phyloP scores from a whole-genome alignment of 2,329 filamentous ascomycete genomes.

The Dendrostoma leiphaemia region DNA sequence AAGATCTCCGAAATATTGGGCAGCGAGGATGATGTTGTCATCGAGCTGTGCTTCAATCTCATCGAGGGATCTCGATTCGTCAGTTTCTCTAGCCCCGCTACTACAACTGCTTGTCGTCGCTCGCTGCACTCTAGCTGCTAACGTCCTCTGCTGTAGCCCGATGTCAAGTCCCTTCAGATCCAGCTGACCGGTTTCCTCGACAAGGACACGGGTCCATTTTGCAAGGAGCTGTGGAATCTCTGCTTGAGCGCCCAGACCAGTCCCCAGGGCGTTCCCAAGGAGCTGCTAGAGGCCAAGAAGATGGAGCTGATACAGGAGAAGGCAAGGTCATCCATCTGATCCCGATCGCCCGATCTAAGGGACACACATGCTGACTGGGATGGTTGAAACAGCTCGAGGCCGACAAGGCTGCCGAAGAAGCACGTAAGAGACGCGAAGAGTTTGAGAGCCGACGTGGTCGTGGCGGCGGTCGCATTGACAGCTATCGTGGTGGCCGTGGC shows the following conservation, averaged over 20 bases:
- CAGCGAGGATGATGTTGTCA: constrained; percentile 94
- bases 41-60: constrained; percentile 73
- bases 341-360: neutral
- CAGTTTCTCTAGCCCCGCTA: too few relatives aligned
- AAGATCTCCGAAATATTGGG: constrained; percentile 84
- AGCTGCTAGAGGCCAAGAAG: constrained; percentile 95
- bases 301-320: constrained; percentile 92
- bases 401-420: constrained; percentile 76
- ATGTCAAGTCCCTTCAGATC: constrained; percentile 94
- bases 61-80: constrained; percentile 76
- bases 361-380: constrained; percentile 6
- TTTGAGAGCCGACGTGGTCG: constrained; percentile 61
- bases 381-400: constrained; percentile 64
- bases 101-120: too few relatives aligned
- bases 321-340: constrained; percentile 47
- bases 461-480: constrained; percentile 41
- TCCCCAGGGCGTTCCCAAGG: constrained; percentile 88
- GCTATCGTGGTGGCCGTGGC: constrained; percentile 51
- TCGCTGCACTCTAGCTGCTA: constrained; percentile 16
- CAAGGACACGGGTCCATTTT: constrained; percentile 84
- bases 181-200: constrained; percentile 93
- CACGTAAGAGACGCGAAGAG: constrained; percentile 68
- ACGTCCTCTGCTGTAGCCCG: constrained; percentile 61
- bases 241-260: constrained; percentile 87
- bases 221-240: constrained; percentile 90